Evolutionary conservation across 768 basidiomycete species (phyloP).

Genomic region (Asterophora lycoperdoides): DNA sequence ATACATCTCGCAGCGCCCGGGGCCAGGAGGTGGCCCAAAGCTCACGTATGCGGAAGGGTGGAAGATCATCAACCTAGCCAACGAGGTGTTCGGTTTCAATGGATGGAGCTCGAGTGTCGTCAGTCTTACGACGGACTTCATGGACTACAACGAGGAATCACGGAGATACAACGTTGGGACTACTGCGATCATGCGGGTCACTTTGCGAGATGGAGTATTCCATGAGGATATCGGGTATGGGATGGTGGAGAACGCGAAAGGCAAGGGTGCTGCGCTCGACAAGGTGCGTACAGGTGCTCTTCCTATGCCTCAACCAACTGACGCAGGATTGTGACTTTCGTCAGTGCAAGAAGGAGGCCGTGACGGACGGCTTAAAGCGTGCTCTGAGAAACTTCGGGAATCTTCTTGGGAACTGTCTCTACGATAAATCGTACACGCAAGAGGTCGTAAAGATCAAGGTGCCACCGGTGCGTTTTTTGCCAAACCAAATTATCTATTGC

Average conservation of each 20-base stretch:
- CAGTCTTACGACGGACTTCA: constrained; percentile 70
- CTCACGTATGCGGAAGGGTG: constrained; percentile 95
- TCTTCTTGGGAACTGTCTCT: constrained; percentile 93
- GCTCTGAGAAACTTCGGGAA: constrained; percentile 92
- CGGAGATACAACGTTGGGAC: constrained; percentile 67
- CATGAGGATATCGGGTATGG: constrained; percentile 98
- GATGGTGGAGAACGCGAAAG: constrained; percentile 75
- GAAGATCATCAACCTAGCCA: constrained; percentile 97
- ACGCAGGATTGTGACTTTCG: neutral
- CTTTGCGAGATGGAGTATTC: constrained; percentile 78
- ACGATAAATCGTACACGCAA: constrained; percentile 85
- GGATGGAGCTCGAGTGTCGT: constrained; percentile 88
- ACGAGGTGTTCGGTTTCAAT: constrained; percentile 98
- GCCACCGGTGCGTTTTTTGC: constrained; percentile 54
- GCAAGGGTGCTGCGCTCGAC: constrained; percentile 83
- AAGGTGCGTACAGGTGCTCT: constrained; percentile 57
- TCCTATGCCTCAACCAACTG: neutral
- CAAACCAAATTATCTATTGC: neutral
- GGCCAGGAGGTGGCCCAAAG: constrained; percentile 82
- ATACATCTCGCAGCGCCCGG: constrained; percentile 83
- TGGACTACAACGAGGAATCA: constrained; percentile 70
- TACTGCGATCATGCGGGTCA: constrained; percentile 83
- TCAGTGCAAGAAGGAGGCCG: constrained; percentile 97
- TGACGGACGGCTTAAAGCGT: constrained; percentile 92
- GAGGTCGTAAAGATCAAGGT: constrained; percentile 88